Evolutionary conservation across 2,329 filamentous ascomycete genomes (phyloP).

Genomic region (Trichoderma gracile): DNA sequence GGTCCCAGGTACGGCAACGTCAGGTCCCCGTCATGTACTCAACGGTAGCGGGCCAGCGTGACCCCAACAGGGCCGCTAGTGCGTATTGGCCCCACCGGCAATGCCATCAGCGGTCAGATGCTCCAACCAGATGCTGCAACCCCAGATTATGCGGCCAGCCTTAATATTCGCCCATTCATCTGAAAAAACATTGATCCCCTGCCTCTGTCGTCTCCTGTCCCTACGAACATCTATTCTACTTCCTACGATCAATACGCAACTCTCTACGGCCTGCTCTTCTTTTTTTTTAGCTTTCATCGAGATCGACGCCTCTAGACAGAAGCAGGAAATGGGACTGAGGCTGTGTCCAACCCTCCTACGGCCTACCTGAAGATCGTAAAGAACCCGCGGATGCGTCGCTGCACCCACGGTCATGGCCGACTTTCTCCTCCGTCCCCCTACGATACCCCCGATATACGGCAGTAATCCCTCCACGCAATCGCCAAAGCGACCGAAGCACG

Average conservation of each 20-base stretch:
- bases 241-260: not conserved
- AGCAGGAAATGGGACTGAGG: constrained; percentile 22
- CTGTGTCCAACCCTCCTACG: constrained; percentile 8
- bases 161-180: too few species aligned
- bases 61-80: not conserved
- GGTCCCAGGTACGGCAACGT: constrained; percentile 8
- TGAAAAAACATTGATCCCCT: not conserved
- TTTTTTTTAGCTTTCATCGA: not conserved
- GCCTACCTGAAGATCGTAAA: constrained; percentile 15
- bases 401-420: constrained; percentile 32
- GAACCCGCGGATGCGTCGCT: not conserved
- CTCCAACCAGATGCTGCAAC: constrained; percentile 14
- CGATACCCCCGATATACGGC: constrained; percentile 30
- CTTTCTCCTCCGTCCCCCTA: constrained; percentile 33
- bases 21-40: too few species aligned
- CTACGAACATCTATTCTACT: not conserved
- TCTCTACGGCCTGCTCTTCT: not conserved
- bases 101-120: constrained; percentile 26
- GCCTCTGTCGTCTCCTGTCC: not conserved
- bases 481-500: constrained; percentile 30
- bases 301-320: not conserved
- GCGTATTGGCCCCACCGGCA: constrained; percentile 9
- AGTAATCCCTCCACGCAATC: constrained; percentile 30
- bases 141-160: too few species aligned
- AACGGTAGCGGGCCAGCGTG: not conserved